Evolutionary conservation across 768 basidiomycete species (phyloP).

Genomic region (Cyclocybe aegerita): DNA sequence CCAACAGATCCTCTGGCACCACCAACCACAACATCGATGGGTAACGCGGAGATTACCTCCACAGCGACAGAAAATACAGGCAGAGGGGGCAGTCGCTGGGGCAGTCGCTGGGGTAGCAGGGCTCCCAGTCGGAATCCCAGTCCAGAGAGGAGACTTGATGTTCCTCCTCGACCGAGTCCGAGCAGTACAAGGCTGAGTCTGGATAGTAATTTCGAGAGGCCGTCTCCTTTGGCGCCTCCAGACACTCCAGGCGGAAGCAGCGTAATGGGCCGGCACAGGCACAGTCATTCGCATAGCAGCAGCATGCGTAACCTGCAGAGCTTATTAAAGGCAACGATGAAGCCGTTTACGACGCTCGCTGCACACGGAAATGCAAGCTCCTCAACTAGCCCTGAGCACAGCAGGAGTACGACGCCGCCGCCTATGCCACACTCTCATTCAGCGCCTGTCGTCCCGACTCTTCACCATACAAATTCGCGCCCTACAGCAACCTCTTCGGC

Average conservation of each 20-base stretch:
- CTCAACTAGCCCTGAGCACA: slow-evolving; percentile 1
- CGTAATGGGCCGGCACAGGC: slow-evolving; percentile 1
- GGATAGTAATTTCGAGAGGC: slow-evolving; percentile 11
- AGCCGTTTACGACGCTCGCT: slow-evolving; percentile 52
- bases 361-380: slow-evolving; percentile 18
- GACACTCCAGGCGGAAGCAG: background rate
- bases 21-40: background rate
- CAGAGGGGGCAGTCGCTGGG: slow-evolving; percentile 11
- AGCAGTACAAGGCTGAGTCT: background rate
- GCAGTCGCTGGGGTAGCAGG: slow-evolving; percentile 17
- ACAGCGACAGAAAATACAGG: background rate
- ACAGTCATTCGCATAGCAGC: slow-evolving; percentile 34
- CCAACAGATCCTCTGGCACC: background rate
- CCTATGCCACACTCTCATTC: background rate
- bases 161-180: too few relatives aligned
- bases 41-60: slow-evolving; percentile 9
- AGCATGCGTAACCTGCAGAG: slow-evolving; percentile 43
- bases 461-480: background rate
- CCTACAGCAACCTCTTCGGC: background rate
- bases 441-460: background rate
- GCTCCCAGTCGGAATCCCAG: slow-evolving; percentile 10
- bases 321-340: slow-evolving; percentile 61
- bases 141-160: slow-evolving; percentile 16
- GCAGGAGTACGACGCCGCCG: too few relatives aligned
- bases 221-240: slow-evolving; percentile 1